Conservation (phyloP, 2,329 filamentous ascomycete genomes). For the Hymenotorrendiella dingleyae region DNA sequence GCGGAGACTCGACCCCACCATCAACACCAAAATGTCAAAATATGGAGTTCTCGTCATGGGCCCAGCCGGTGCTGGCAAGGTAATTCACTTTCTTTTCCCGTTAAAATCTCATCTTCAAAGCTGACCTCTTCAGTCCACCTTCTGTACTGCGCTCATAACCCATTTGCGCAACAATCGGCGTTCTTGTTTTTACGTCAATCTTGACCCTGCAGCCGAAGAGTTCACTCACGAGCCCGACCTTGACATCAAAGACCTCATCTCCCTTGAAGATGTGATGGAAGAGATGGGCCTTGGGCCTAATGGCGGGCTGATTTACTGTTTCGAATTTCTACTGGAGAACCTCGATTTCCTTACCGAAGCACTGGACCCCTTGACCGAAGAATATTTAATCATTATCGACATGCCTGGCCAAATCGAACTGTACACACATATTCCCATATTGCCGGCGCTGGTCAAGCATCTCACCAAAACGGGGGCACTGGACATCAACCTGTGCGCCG, state of each 20-base stretch:
- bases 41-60: constrained; percentile 9
- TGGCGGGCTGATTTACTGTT: constrained; percentile 90
- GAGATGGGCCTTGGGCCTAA: constrained; percentile 88
- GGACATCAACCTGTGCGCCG: constrained; percentile 86
- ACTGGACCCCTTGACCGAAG: constrained; percentile 80
- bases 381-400: constrained; percentile 96
- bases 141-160: constrained; percentile 88
- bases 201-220: constrained; percentile 89
- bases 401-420: constrained; percentile 99
- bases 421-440: constrained; percentile 91
- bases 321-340: constrained; percentile 92
- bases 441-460: constrained; percentile 77
- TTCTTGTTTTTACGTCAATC: constrained; percentile 97
- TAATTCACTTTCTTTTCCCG: background rate
- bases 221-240: constrained; percentile 90
- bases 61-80: constrained; percentile 7
- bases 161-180: constrained; percentile 85
- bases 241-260: constrained; percentile 93
- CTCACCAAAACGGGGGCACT: constrained; percentile 73
- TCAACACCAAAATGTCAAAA: constrained; percentile 8
- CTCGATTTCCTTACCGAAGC: constrained; percentile 85
- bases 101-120: constrained; percentile 11
- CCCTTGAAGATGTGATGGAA: constrained; percentile 93
- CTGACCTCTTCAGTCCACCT: constrained; percentile 65
- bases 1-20: too few relatives aligned